Evolutionary conservation across 2,329 filamentous ascomycete species (phyloP).

Genomic region (Ophiostoma quercus): DNA sequence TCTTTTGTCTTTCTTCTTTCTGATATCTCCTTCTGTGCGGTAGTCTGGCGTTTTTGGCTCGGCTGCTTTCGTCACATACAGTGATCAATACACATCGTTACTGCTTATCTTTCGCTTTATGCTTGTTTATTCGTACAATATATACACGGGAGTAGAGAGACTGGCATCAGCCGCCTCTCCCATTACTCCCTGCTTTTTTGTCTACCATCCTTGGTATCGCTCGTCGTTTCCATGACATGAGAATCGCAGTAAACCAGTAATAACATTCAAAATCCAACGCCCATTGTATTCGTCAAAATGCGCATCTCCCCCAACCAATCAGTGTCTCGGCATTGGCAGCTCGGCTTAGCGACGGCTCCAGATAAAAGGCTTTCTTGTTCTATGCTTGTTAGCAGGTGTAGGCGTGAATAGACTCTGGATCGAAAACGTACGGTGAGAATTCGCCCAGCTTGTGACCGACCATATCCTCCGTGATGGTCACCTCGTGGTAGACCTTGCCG

Average conservation of each 20-base stretch:
- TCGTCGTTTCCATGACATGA: slow-evolving; percentile 5
- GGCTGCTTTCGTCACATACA: background rate
- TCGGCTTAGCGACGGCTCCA: slow-evolving; percentile 34
- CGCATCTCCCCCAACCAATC: background rate
- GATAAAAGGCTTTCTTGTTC: slow-evolving; percentile 55
- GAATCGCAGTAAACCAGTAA: slow-evolving; percentile 1
- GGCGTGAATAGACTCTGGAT: background rate
- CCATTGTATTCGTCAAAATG: slow-evolving; percentile 8
- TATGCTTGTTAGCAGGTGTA: slow-evolving; percentile 30
- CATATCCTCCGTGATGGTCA: slow-evolving; percentile 89
- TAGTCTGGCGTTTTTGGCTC: slow-evolving; percentile 9
- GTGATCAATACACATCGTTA: background rate
- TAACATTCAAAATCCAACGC: slow-evolving; percentile 11
- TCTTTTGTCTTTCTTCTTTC: slow-evolving; percentile 16
- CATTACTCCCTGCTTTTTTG: background rate
- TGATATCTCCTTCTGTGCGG: background rate
- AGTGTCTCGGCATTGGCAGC: background rate
- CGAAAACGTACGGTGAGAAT: slow-evolving; percentile 69
- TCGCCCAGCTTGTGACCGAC: slow-evolving; percentile 92
- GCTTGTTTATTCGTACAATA: slow-evolving; percentile 13
- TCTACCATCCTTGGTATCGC: slow-evolving; percentile 8
- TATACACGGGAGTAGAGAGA: slow-evolving; percentile 14
- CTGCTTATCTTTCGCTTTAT: background rate
- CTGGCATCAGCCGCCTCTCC: background rate
- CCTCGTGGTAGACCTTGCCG: slow-evolving; percentile 77